Evolutionary conservation across 2,329 filamentous ascomycete genomes (phyloP).

Genomic region (Xylaria sp.): DNA sequence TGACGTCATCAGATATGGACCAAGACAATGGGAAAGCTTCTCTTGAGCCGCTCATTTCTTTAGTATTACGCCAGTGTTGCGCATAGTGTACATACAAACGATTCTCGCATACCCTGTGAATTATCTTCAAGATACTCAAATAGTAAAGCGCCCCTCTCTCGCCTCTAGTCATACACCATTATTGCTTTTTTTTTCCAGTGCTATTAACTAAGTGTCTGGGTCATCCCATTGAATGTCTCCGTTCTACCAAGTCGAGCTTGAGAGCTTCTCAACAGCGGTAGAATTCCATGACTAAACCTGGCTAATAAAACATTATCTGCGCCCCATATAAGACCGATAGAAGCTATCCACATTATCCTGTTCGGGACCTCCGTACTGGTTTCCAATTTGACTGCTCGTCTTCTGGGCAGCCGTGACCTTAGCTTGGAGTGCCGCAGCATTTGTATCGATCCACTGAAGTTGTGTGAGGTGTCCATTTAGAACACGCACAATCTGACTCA

Average conservation of each 20-base stretch:
- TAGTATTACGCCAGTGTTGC: constrained; percentile 27
- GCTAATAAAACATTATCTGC: constrained; percentile 50
- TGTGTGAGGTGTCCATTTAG: constrained; percentile 93
- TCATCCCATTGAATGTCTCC: constrained; percentile 13
- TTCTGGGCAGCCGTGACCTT: constrained; percentile 88
- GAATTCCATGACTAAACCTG: background rate
- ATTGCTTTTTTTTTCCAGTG: constrained; percentile 33
- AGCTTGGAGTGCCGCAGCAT: constrained; percentile 80
- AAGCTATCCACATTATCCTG: constrained; percentile 86
- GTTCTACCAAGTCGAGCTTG: constrained; percentile 19
- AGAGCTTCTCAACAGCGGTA: constrained; percentile 7
- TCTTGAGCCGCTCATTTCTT: constrained; percentile 37
- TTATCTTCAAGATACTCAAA: constrained; percentile 38
- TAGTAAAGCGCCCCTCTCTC: constrained; percentile 34
- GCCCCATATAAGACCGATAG: constrained; percentile 86
- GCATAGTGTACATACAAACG: constrained; percentile 48
- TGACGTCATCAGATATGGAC: constrained; percentile 18
- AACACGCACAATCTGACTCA: constrained; percentile 94
- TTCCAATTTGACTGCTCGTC: constrained; percentile 71
- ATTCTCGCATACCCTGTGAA: constrained; percentile 30
- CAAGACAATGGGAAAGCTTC: constrained; percentile 28
- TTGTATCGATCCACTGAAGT: constrained; percentile 91
- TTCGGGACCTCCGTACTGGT: constrained; percentile 68
- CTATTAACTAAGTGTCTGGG: constrained; percentile 11
- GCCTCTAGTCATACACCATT: constrained; percentile 34